A percentile compares a stretch with the other conserved stretches of the same genome.
Conservation (phyloP, 2,329 filamentous ascomycete species). For the Stachybotrys chlorohalonatus region DNA sequence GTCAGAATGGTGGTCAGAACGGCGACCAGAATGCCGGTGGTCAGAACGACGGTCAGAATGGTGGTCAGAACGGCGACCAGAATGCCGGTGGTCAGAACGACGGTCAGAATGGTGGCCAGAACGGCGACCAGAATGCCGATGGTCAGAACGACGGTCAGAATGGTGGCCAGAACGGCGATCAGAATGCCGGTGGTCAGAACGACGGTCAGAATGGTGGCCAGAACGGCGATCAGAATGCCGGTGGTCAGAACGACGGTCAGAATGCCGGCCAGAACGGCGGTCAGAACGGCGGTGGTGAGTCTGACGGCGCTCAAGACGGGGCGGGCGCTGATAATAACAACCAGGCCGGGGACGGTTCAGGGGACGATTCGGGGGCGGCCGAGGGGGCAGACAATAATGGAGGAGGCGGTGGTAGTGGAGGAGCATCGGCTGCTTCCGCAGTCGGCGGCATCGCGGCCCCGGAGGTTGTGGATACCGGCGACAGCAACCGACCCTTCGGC, state of each 20-base stretch:
- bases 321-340: slow-evolving; percentile 2
- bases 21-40: neutral
- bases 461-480: slow-evolving; percentile 35
- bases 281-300: slow-evolving; percentile 4
- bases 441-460: slow-evolving; percentile 45
- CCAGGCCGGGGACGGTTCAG: slow-evolving; percentile 2
- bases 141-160: slow-evolving; percentile 1
- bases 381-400: slow-evolving; percentile 4
- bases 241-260: slow-evolving; percentile 4
- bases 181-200: neutral
- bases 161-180: neutral
- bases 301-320: slow-evolving; percentile 3
- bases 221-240: slow-evolving; percentile 1
- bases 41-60: slow-evolving; percentile 4
- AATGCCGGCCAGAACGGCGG: slow-evolving; percentile 1
- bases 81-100: slow-evolving; percentile 1
- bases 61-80: slow-evolving; percentile 3
- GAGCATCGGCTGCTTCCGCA: slow-evolving; percentile 19
- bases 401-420: slow-evolving; percentile 12
- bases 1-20: slow-evolving; percentile 2
- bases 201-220: slow-evolving; percentile 1
- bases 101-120: slow-evolving; percentile 5
- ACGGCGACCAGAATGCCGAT: slow-evolving; percentile 2
- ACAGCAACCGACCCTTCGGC: slow-evolving; percentile 41
- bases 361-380: slow-evolving; percentile 3